Evolutionary conservation across 352 stramenopile genomes (phyloP), one percentile per base, ranked within the genome.

Genomic region (Albugo candida): DNA sequence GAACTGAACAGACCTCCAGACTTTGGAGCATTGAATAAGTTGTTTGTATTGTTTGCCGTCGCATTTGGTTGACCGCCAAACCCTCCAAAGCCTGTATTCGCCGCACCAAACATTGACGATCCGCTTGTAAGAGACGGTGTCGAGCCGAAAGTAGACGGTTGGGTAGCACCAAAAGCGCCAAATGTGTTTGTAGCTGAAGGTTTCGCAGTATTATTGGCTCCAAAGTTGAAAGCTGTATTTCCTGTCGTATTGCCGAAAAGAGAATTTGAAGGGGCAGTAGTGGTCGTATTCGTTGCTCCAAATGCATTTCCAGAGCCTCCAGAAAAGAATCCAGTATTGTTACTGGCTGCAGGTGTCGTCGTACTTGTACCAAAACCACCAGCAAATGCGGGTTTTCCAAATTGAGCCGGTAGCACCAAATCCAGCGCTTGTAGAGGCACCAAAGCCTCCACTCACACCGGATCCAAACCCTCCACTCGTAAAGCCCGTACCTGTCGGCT

Each of bases 311-410:
- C 71, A 17, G 58, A 36, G 2, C 47, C 48, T 37, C 66, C 59
- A 57, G 74, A 77, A 37, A 69, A 56, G n/a, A 31, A 31, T 31
- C 24, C 24, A 31, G 24, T 31, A 8, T 51, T 66, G n/a, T 57
- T 63, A 13, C 49, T 55, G 14, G 51, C 50, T 27, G 54, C 40
- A 20, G 60, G 36, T 5, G 62, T 41, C 35, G 61, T 51, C 24
- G 58, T 39, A 5, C 59, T 58, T 16, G 34, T 58, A 24, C 66
- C 67, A 40, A 78, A 78, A 13, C 59, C 52, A 50, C 70, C 73
- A 0, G 61, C 63, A 13, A 41, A 41, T 47, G 41, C 19, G 8
- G 43, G 19, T 48, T 21, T 36, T 48, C 43, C 43, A 48, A 48
- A 48, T 31, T 24, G 43, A 48, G 35, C 19, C 16, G 8, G 43